Conservation (phyloP, 2,329 filamentous ascomycete species). For the Fusarium haematococcum region DNA sequence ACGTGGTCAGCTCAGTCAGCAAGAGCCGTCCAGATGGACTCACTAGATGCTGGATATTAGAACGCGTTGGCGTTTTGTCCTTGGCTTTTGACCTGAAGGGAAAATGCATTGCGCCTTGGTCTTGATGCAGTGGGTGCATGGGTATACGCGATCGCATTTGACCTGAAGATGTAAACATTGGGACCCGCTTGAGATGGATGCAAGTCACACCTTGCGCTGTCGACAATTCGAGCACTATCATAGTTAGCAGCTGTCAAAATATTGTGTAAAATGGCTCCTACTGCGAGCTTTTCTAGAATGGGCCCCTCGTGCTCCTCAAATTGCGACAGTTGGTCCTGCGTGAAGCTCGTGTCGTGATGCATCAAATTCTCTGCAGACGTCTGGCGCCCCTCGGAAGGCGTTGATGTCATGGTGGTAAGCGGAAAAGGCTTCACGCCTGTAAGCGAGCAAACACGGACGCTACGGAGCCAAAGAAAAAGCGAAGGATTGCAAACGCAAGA, state of each 20-base stretch:
- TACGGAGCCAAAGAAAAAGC: background rate
- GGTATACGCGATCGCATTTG: constrained; percentile 25
- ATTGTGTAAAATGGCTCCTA: background rate
- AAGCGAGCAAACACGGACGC: background rate
- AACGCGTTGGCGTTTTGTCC: background rate
- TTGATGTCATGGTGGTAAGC: background rate
- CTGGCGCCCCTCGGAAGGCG: background rate
- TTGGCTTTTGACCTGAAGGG: constrained; percentile 1
- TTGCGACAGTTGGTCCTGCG: background rate
- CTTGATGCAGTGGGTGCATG: constrained; percentile 25
- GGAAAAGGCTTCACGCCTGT: background rate
- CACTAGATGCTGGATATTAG: background rate
- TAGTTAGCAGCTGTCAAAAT: background rate
- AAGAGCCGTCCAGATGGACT: background rate
- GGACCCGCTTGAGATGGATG: background rate
- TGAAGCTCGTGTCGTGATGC: background rate
- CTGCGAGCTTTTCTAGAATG: background rate
- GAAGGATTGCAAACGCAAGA: background rate
- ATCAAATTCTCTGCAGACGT: background rate
- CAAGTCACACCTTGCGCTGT: background rate
- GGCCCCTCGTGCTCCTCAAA: background rate
- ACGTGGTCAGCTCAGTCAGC: background rate
- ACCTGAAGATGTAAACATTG: constrained; percentile 45
- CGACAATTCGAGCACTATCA: background rate
- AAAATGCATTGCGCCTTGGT: constrained; percentile 13